Evolutionary conservation across 2,329 filamentous ascomycete species (phyloP), one percentile per base, ranked within the genome.

Genomic region (Epichloe uncinata): DNA sequence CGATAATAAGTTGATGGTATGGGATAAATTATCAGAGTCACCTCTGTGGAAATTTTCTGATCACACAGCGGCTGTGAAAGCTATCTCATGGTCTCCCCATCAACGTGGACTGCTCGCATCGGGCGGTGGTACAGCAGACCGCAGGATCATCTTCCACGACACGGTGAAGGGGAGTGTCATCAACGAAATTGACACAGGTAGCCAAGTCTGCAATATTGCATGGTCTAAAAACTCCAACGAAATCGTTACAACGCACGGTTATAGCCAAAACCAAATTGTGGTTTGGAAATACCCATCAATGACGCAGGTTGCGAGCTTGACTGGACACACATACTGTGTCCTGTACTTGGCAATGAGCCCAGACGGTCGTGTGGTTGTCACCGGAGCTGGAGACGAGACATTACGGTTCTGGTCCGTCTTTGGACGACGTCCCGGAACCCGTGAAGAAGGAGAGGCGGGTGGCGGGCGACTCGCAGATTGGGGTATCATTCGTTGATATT

Each of bases 251-350:
- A 98, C 93, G 1, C 93, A 98, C 63, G 93, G 93, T 6, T 98
- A 96, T 70, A 91, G 85, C 58, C 93, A 98, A 63, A 96, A 98
- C 65, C 93, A 97, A 66, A 96, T 98, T 59, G 91, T 97, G 37
- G 88, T 98, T 50, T 98, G 93, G 93, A 98, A 98, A 63, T 98
- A 98, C 63, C 93, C 93, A 1, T 90, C 85, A 57, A 97, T 98
- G 93, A 88, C 88, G 45, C 93, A 97, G 65, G 89, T 98, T 8
- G 91, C 88, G 40, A 95, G 87, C 57, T 73, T 98, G 43, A 98
- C 93, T 0, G 93, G 93, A 0, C 93, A 98, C 66, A 98, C 93
- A 1, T 97, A 94, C 67, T 85, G 93, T 61, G 93, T 98, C 12
- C 74, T 98, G 3, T 98, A 97, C 65, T 75, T 98, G 48, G 90